Evolutionary conservation across 148 eudicot genomes (phyloP), one percentile per base, ranked within the genome.

Genomic region (Amaranthus palmeri): DNA sequence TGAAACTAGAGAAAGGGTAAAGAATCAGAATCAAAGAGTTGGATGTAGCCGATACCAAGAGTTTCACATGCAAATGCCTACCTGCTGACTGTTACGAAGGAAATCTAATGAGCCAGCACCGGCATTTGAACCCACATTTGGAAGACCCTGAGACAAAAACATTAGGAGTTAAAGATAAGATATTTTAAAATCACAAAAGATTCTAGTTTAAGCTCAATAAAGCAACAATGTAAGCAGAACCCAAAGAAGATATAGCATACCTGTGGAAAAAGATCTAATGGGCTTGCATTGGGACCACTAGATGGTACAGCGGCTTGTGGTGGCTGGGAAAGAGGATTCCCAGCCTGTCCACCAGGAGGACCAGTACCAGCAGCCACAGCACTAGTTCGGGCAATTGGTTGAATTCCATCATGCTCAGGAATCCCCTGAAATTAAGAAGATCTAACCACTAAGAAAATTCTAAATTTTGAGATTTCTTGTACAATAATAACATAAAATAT

Each of bases 231-330:
- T 3, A 54, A 54, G 3, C 46, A 71, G 5, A 40, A 25, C 36
- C 41, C 12, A 40, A 54, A 65, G 71, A 48, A 17, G 46, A 60
- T 15, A 17, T 46, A 50, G 40, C 72, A 65, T 60, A 87, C 97
- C 96, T 92, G 97, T 10, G 97, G 97, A 68, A 92, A 92, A 73
- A 92, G 96, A 75, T 92, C 88, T 50, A 92, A 69, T 5, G 97
- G 97, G 74, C 81, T 85, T 46, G 97, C 91, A 78, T 92, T 92
- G 14, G 97, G 97, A 42, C 97, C 97, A 71, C 76, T 48, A 6
- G 92, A 57, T 67, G 87, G 86, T 60, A 68, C 81, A n/a, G 87
- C 83, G 72, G 83, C 79, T 76, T 87, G 89, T 63, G 96, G 73
- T 72, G 83, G 74, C 84, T 81, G 91, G 59, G 87, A 74, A 49